A percentile compares a stretch with the other conserved stretches of the same genome.
Evolutionary conservation across 2,329 filamentous ascomycete genomes (phyloP).

Genomic region (Rhinocladiella similis): DNA sequence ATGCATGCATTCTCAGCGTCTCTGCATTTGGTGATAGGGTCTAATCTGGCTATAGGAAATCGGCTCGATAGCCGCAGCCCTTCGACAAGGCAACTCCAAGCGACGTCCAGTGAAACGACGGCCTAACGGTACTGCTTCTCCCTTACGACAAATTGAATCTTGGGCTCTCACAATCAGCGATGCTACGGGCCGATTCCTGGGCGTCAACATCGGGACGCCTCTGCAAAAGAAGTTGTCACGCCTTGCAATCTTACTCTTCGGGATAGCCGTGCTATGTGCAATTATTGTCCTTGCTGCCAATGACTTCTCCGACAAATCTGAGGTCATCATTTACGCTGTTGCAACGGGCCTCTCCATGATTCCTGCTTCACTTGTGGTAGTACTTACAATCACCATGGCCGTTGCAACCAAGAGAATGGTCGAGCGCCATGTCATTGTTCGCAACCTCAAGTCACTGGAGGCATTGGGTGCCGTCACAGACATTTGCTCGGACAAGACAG

Average conservation of each 20-base stretch:
- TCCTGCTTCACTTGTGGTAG: slow-evolving; percentile 59
- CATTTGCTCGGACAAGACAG: slow-evolving; percentile 52
- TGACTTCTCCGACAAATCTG: slow-evolving; percentile 52
- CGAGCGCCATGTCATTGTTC: slow-evolving; percentile 52
- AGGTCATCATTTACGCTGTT: slow-evolving; percentile 67
- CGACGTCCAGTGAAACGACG: slow-evolving; percentile 54
- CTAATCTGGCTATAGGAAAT: slow-evolving; percentile 45
- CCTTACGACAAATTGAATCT: slow-evolving; percentile 55
- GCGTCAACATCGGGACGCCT: slow-evolving; percentile 68
- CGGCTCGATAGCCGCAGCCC: slow-evolving; percentile 62
- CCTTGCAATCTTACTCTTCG: slow-evolving; percentile 66
- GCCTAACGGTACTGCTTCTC: slow-evolving; percentile 50
- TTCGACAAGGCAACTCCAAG: slow-evolving; percentile 61
- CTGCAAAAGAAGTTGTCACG: slow-evolving; percentile 68
- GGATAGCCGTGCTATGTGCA: slow-evolving; percentile 66
- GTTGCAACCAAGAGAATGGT: slow-evolving; percentile 57
- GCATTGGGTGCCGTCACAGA: slow-evolving; percentile 58
- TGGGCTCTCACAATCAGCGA: slow-evolving; percentile 57
- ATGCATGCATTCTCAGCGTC: too few relatives aligned
- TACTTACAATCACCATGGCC: slow-evolving; percentile 64
- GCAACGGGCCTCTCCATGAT: slow-evolving; percentile 62
- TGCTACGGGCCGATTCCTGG: slow-evolving; percentile 63
- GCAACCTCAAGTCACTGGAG: slow-evolving; percentile 53
- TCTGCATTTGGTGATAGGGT: too few relatives aligned
- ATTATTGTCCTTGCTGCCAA: slow-evolving; percentile 69